Conservation (phyloP, 768 basidiomycete species). For the Mycena belliarum region DNA sequence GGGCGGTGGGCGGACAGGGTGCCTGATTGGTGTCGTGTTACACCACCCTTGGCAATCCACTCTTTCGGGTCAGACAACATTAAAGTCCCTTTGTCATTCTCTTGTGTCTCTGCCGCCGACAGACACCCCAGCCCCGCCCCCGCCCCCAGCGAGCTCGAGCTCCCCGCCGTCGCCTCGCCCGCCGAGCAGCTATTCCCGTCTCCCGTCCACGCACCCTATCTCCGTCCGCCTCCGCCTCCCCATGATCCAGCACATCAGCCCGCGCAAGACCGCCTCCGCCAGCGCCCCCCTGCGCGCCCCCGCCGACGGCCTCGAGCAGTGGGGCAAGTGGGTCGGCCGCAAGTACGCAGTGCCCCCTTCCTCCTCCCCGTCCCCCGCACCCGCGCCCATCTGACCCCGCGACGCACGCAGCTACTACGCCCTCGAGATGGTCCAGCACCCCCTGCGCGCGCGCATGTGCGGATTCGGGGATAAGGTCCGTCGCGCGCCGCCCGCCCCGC, state of each 20-base stretch:
- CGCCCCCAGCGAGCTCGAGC: no score
- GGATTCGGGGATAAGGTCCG: constrained; percentile 93
- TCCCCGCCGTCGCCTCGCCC: not conserved
- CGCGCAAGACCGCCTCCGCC: constrained; percentile 38
- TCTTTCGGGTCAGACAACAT: constrained; percentile 38
- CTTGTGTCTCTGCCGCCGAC: constrained; percentile 1
- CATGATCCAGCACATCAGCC: constrained; percentile 72
- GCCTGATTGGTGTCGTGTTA: constrained; percentile 24
- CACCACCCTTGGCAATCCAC: constrained; percentile 38
- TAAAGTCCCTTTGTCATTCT: constrained; percentile 27
- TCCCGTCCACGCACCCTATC: not conserved
- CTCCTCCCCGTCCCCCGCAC: constrained; percentile 2
- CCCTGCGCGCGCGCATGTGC: constrained; percentile 90
- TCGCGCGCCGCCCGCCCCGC: constrained; percentile 18
- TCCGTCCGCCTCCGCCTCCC: no score
- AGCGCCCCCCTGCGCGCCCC: constrained; percentile 30
- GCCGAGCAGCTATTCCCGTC: not conserved
- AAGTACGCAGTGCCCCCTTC: constrained; percentile 40
- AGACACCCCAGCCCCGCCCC: no score
- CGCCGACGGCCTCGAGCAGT: constrained; percentile 52
- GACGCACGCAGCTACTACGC: constrained; percentile 64
- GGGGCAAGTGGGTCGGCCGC: constrained; percentile 71
- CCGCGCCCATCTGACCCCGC: constrained; percentile 19
- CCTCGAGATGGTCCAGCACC: constrained; percentile 85
- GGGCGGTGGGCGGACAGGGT: not conserved